phyloP scores from a whole-genome alignment of 352 stramenopile species.

The Phytophthora aleatoria region DNA sequence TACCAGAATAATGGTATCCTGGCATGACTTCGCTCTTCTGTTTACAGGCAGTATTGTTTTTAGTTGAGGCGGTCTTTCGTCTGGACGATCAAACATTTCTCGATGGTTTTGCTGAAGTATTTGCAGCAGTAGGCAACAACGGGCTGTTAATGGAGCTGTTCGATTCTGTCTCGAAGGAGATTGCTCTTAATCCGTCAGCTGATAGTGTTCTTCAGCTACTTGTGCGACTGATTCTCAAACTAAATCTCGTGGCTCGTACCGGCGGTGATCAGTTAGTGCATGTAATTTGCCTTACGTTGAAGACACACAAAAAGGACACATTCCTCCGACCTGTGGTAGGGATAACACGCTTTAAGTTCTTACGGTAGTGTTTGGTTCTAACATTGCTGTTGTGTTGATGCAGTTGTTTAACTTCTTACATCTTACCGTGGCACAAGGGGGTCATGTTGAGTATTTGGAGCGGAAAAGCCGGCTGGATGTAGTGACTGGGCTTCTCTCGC shows the following conservation, averaged over 20 bases:
- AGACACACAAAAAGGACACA: conserved; percentile 31
- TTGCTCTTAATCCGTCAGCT: conserved; percentile 18
- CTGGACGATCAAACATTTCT: conserved; percentile 25
- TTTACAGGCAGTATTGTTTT: conserved; percentile 24
- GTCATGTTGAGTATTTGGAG: conserved; percentile 8
- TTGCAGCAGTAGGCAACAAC: conserved; percentile 14
- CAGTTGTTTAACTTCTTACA: conserved; percentile 29
- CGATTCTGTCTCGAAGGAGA: conserved; percentile 26
- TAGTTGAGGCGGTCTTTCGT: conserved; percentile 26
- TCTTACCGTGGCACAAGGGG: conserved; percentile 20
- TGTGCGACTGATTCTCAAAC: conserved; percentile 32
- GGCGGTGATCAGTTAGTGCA: conserved; percentile 34
- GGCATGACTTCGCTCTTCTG: background rate
- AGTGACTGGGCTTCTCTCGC: conserved; percentile 17
- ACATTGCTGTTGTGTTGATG: background rate
- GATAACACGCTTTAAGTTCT: background rate
- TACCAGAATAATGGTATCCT: background rate
- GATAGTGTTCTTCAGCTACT: conserved; percentile 37
- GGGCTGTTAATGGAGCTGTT: conserved; percentile 28
- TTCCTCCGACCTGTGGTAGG: conserved; percentile 40
- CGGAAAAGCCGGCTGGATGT: conserved; percentile 17
- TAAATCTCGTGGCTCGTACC: conserved; percentile 34
- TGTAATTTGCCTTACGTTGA: conserved; percentile 35
- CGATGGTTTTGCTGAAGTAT: conserved; percentile 17
- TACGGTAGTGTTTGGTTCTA: background rate